Conservation (phyloP, 306 rosid species). For the Vigna hirtella region DNA sequence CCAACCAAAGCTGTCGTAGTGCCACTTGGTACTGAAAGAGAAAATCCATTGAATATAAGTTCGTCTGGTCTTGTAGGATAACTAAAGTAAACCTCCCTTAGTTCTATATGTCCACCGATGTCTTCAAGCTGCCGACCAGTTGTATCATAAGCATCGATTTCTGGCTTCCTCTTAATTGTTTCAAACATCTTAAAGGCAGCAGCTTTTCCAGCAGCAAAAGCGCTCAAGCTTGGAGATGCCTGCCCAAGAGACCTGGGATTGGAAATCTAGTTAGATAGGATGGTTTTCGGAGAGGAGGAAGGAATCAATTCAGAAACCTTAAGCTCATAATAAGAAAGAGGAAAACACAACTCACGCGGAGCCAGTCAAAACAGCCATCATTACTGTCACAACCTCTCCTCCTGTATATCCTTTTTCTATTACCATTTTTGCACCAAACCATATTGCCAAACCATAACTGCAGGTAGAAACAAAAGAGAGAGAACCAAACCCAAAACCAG, state of each 20-base stretch:
- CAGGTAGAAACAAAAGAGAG: constrained; percentile 43
- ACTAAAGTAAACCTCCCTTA: constrained; percentile 57
- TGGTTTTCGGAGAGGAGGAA: background rate
- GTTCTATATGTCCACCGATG: constrained; percentile 56
- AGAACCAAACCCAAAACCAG: constrained; percentile 67
- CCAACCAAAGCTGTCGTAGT: constrained; percentile 80
- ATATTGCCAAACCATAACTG: constrained; percentile 65
- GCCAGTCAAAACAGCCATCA: constrained; percentile 66
- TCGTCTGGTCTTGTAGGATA: constrained; percentile 82
- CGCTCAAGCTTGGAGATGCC: constrained; percentile 85
- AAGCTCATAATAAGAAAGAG: background rate
- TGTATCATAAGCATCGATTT: constrained; percentile 70
- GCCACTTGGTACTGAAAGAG: constrained; percentile 61
- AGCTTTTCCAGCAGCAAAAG: constrained; percentile 82
- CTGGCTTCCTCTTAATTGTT: constrained; percentile 75
- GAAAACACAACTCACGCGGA: constrained; percentile 58
- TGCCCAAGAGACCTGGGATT: constrained; percentile 74
- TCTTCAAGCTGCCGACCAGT: constrained; percentile 59
- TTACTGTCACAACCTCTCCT: constrained; percentile 67
- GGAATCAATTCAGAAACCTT: background rate
- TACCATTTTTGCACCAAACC: constrained; percentile 80
- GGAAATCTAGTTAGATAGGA: constrained; percentile 18
- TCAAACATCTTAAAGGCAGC: constrained; percentile 92
- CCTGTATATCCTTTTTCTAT: constrained; percentile 73
- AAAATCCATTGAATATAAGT: constrained; percentile 56